These are phyloP conservation scores for Solanum gracilifrons DNA, from an alignment of 257 asterid genomes.

Conservation along the genomic window DNA sequence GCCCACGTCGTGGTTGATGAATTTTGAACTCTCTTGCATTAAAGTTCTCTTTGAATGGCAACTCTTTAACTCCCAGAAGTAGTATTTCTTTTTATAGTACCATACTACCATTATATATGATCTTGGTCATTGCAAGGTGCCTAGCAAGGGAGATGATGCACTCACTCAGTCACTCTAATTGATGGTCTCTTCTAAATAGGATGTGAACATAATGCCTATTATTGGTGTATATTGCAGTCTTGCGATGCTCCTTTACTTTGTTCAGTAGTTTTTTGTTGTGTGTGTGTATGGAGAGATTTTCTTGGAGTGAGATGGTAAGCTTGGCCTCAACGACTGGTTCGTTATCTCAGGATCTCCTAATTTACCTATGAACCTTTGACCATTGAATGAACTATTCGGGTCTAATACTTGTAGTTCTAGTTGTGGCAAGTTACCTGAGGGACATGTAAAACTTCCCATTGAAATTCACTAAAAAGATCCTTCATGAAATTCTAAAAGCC, in stretches of 20 bases:
- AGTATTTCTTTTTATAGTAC: background rate
- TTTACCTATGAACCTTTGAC: background rate
- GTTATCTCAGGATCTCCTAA: background rate
- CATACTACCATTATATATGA: background rate
- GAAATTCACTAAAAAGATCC: background rate
- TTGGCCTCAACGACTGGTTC: background rate
- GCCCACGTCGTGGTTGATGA: slow-evolving; percentile 78
- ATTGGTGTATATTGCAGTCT: background rate
- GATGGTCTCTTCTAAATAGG: background rate
- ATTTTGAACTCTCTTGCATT: background rate
- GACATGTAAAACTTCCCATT: background rate
- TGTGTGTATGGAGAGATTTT: background rate
- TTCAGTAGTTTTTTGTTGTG: background rate
- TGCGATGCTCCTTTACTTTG: background rate
- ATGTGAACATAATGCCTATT: background rate
- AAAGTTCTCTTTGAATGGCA: background rate
- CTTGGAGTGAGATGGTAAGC: background rate
- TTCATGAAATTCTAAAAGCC: background rate
- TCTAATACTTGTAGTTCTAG: background rate
- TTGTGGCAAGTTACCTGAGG: background rate
- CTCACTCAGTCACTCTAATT: background rate
- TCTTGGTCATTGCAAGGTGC: background rate
- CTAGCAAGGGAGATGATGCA: background rate
- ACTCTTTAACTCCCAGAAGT: background rate
- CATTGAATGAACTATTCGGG: background rate